phyloP scores from a whole-genome alignment of 78 protist genomes.

The Dictyostelium firmibasis region DNA sequence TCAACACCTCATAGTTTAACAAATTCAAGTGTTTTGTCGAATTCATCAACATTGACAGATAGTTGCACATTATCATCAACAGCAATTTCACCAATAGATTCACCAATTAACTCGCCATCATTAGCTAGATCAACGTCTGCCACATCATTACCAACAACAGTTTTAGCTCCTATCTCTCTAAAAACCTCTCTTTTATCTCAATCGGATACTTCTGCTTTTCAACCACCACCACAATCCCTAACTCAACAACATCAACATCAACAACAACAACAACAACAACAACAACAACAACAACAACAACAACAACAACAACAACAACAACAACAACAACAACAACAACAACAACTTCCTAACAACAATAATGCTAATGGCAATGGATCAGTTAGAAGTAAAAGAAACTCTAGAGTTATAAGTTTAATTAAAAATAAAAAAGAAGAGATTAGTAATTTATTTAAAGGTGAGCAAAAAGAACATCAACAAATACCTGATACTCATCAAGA shows the following conservation, averaged over 20 bases:
- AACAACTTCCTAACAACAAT: neutral
- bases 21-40: neutral
- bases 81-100: neutral
- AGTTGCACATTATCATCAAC: neutral
- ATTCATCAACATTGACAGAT: neutral
- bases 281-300: neutral
- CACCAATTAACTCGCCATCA: neutral
- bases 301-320: too few species aligned
- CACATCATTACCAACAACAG: neutral
- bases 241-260: neutral
- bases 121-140: neutral
- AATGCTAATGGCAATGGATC: neutral
- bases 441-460: constrained; percentile 19
- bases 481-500: neutral
- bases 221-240: neutral
- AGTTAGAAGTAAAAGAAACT: constrained; percentile 30
- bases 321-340: neutral
- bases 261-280: neutral
- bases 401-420: constrained; percentile 53
- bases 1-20: constrained; percentile 22
- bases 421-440: constrained; percentile 49
- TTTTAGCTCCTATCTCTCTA: neutral
- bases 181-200: neutral
- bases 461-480: neutral
- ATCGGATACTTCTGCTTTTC: neutral